Conservation (phyloP, 1,284 basidiomycete genomes). For the Crucibulum parvulum region DNA sequence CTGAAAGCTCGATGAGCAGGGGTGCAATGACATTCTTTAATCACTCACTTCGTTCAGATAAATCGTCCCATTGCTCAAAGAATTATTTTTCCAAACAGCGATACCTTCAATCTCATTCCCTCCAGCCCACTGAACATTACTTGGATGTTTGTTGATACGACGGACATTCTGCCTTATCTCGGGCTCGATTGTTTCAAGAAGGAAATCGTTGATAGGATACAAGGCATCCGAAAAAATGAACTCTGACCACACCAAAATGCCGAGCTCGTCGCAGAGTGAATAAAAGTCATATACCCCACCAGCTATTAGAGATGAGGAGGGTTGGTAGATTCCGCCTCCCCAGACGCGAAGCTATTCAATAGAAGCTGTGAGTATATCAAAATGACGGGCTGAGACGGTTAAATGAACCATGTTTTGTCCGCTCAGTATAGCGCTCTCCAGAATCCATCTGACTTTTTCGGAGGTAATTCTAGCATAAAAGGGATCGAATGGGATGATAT, state of each 20-base stretch:
- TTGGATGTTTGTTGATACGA: constrained; percentile 62
- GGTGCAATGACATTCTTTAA: not conserved
- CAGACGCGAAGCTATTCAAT: constrained; percentile 56
- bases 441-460: constrained; percentile 59
- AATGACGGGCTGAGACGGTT: not conserved
- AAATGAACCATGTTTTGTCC: constrained; percentile 63
- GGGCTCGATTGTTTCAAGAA: constrained; percentile 57
- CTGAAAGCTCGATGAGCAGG: constrained; percentile 28
- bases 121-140: constrained; percentile 66
- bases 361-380: not conserved
- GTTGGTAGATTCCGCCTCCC: constrained; percentile 64
- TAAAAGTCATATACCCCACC: constrained; percentile 66
- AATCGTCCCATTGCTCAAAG: constrained; percentile 46
- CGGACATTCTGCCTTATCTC: constrained; percentile 68
- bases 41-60: constrained; percentile 55
- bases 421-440: constrained; percentile 59
- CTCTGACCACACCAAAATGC: constrained; percentile 71
- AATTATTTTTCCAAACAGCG: constrained; percentile 44
- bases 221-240: constrained; percentile 67
- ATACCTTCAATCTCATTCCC: constrained; percentile 70
- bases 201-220: constrained; percentile 61
- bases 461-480: constrained; percentile 60
- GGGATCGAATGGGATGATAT: constrained; percentile 66
- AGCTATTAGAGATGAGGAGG: constrained; percentile 42
- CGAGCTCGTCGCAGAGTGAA: constrained; percentile 65